A percentile compares a stretch with the other conserved stretches of the same genome.
These are phyloP conservation scores for Erigeron canadensis DNA, from an alignment of 129 eudicot species.

Conservation along the genomic window DNA sequence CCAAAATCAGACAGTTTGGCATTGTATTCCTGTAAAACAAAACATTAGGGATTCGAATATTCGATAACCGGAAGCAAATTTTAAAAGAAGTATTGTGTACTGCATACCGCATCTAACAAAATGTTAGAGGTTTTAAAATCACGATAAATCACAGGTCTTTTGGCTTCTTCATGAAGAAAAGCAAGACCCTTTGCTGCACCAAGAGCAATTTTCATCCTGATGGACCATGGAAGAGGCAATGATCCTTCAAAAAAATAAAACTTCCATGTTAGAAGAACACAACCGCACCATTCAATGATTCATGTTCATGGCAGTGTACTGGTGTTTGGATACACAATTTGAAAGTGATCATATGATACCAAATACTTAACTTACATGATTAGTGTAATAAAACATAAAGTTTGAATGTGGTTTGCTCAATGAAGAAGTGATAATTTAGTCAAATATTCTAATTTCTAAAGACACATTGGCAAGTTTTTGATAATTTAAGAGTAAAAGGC, in stretches of 20 bases:
- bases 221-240: constrained; percentile 95
- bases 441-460: too few species aligned
- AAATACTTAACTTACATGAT: too few species aligned
- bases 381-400: too few species aligned
- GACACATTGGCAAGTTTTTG: too few species aligned
- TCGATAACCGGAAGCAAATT: background rate
- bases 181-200: constrained; percentile 98
- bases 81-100: background rate
- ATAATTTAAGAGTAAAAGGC: background rate
- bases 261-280: background rate
- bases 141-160: constrained; percentile 88
- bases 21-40: constrained; percentile 69
- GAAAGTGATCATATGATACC: too few species aligned
- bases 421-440: too few species aligned
- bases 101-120: constrained; percentile 83
- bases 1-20: constrained; percentile 97
- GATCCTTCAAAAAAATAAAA: constrained; percentile 52
- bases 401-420: too few species aligned
- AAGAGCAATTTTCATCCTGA: constrained; percentile 93
- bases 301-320: background rate
- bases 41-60: constrained; percentile 5
- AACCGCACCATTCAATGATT: background rate
- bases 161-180: constrained; percentile 95
- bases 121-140: constrained; percentile 95
- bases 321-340: background rate